Percentiles rank a stretch among this genome's conserved stretches.
Conservation (phyloP, 2,329 filamentous ascomycete species). For the Penicillium sp. region DNA sequence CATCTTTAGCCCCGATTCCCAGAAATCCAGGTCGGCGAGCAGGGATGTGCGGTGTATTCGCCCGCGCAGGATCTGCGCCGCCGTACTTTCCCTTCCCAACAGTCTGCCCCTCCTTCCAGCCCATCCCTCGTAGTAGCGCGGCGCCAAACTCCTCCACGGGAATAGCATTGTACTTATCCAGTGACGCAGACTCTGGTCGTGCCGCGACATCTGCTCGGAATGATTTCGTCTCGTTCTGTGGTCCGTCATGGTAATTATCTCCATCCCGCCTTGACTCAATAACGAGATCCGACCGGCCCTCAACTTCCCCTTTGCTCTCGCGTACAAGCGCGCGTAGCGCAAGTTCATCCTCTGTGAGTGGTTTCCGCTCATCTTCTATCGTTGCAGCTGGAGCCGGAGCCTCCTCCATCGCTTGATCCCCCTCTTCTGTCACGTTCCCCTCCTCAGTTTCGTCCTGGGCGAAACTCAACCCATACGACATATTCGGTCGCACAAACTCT, state of each 20-base stretch:
- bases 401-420: conserved; percentile 37
- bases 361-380: conserved; percentile 31
- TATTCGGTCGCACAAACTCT: conserved; percentile 57
- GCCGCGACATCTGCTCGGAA: conserved; percentile 72
- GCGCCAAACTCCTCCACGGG: conserved; percentile 95
- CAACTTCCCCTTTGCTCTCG: conserved; percentile 51
- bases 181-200: conserved; percentile 74
- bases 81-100: conserved; percentile 61
- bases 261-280: conserved; percentile 48
- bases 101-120: conserved; percentile 77
- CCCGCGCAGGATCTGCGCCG: conserved; percentile 47
- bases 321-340: conserved; percentile 72
- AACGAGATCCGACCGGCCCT: conserved; percentile 54
- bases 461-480: conserved; percentile 60
- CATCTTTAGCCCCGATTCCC: conserved; percentile 85
- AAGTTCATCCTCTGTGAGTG: conserved; percentile 63
- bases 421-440: conserved; percentile 24
- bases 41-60: conserved; percentile 65
- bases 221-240: conserved; percentile 57
- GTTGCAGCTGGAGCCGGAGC: conserved; percentile 17
- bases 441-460: conserved; percentile 34
- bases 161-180: conserved; percentile 85
- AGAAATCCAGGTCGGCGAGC: conserved; percentile 79
- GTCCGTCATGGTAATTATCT: conserved; percentile 28
- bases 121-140: conserved; percentile 88